phyloP scores from a whole-genome alignment of 2,329 filamentous ascomycete genomes.

The Phoma sp. region DNA sequence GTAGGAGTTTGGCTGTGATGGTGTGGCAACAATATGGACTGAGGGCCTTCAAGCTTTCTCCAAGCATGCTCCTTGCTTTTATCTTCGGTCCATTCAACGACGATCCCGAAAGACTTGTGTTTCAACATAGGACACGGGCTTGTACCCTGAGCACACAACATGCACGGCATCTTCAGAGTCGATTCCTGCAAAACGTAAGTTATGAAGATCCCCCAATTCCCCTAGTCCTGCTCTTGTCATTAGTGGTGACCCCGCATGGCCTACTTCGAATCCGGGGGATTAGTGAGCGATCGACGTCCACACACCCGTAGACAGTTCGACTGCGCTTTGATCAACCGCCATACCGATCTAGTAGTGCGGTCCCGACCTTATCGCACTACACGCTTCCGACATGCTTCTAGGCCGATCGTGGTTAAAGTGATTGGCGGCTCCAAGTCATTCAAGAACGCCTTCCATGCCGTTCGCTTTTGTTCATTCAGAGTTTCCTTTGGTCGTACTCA shows the following conservation, averaged over 20 bases:
- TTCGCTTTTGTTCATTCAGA: neutral
- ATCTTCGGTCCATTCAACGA: slow-evolving; percentile 5
- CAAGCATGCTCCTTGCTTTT: slow-evolving; percentile 2
- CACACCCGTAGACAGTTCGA: neutral
- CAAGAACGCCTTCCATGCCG: neutral
- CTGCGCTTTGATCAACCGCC: slow-evolving; percentile 6
- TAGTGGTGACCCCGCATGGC: slow-evolving; percentile 10
- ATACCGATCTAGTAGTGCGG: slow-evolving; percentile 5
- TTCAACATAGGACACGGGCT: no score
- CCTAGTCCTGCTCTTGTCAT: slow-evolving; percentile 1
- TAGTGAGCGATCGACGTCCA: slow-evolving; percentile 7
- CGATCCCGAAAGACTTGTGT: no score
- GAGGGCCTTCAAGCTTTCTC: slow-evolving; percentile 1
- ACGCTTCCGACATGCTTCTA: neutral
- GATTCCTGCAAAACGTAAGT: neutral
- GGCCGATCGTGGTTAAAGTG: slow-evolving; percentile 5
- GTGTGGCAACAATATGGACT: neutral
- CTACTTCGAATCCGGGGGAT: slow-evolving; percentile 8
- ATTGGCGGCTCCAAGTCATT: neutral
- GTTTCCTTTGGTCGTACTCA: neutral
- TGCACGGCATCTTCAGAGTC: neutral
- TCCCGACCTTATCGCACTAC: slow-evolving; percentile 7
- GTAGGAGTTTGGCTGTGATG: neutral
- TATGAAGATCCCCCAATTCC: neutral
- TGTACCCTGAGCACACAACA: no score